phyloP scores from a whole-genome alignment of 2,329 filamentous ascomycete genomes.

The Nannizzia gypsea region DNA sequence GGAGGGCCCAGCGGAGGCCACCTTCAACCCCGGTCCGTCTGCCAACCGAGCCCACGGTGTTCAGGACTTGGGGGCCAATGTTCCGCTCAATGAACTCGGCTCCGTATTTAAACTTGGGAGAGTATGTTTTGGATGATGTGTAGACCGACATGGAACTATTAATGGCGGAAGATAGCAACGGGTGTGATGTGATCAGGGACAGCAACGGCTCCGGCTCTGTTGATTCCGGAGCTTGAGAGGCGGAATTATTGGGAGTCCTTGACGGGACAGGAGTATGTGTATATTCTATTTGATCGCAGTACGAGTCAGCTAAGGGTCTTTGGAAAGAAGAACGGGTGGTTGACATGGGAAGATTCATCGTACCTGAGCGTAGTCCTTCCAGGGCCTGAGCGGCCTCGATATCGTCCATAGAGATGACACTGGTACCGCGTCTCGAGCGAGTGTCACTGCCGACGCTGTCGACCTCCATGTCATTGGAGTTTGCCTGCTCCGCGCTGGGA shows the following conservation, averaged over 20 bases:
- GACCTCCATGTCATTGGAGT: slow-evolving; percentile 26
- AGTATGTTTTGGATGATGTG: slow-evolving; percentile 77
- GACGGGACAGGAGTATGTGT: slow-evolving; percentile 50
- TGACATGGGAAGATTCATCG: background rate
- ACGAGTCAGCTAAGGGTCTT: slow-evolving; percentile 5
- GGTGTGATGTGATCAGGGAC: slow-evolving; percentile 77
- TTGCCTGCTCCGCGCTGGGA: background rate
- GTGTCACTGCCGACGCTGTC: slow-evolving; percentile 28
- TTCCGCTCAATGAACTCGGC: slow-evolving; percentile 86
- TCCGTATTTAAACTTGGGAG: slow-evolving; percentile 74
- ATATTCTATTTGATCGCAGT: slow-evolving; percentile 41
- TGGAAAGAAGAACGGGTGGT: background rate
- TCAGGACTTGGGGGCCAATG: slow-evolving; percentile 68
- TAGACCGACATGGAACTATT: slow-evolving; percentile 78
- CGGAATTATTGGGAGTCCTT: slow-evolving; percentile 21
- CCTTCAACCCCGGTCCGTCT: slow-evolving; percentile 79
- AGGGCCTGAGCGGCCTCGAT: slow-evolving; percentile 59
- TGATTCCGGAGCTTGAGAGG: slow-evolving; percentile 27
- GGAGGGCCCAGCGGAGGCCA: slow-evolving; percentile 71
- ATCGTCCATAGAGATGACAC: slow-evolving; percentile 39
- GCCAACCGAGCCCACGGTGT: slow-evolving; percentile 72
- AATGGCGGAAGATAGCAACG: slow-evolving; percentile 72
- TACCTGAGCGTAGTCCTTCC: slow-evolving; percentile 62
- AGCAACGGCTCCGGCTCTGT: slow-evolving; percentile 65
- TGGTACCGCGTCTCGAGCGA: slow-evolving; percentile 33